Base-by-base conservation (phyloP, 495 filamentous ascomycete genomes). In the Aspergillus campestris region DNA sequence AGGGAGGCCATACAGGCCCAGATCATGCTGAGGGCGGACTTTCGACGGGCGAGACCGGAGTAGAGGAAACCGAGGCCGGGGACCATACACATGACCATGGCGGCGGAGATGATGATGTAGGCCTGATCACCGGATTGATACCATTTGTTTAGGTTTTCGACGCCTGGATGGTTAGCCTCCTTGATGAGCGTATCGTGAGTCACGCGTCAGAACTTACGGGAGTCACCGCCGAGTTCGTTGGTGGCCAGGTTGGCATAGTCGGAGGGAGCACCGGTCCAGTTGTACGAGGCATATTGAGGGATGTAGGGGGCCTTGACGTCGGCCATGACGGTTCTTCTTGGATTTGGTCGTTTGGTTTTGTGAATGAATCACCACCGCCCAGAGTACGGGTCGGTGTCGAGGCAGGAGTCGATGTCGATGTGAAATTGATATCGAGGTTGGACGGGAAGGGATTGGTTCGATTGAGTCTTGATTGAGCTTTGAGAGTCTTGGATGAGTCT, bases 41-140 rank as follows among this genome's bases (percentile, higher is more conserved):
- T 82, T 58, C 79, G 69, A 40, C 79, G 75, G 9, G 76, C 77
- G 41, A 83, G 71, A 49, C 81, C 81, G 5, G 78, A 83, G 59
- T 81, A 81, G 10, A 84, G 70, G 62, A 86, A 86, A 31, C 80
- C 81, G 33, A 87, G 80, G 52, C 82, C 84, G 24, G 81, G 81
- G 38, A 85, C 71, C 89, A 95, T 95, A 67, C 94, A 66, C 68
- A 98, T 65, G 41, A 98, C 92, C 92, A 98, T 95, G 56, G 86
- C 90, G 44, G 91, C 82, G 38, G 87, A 74, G 33, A 97, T 70
- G 57, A 98, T 78, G 65, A 98, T 96, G 70, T 89, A 98, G 62
- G 87, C 86, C 65, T 79, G 73, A 55, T 88, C 84, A 44, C 84
- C 84, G 8, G 81, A 65, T 46, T 78, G 61, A 56, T 70, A 85